Evolutionary conservation across 2,329 filamentous ascomycete species (phyloP), one percentile per base, ranked within the genome.

Genomic region (Colletotrichum sp.): DNA sequence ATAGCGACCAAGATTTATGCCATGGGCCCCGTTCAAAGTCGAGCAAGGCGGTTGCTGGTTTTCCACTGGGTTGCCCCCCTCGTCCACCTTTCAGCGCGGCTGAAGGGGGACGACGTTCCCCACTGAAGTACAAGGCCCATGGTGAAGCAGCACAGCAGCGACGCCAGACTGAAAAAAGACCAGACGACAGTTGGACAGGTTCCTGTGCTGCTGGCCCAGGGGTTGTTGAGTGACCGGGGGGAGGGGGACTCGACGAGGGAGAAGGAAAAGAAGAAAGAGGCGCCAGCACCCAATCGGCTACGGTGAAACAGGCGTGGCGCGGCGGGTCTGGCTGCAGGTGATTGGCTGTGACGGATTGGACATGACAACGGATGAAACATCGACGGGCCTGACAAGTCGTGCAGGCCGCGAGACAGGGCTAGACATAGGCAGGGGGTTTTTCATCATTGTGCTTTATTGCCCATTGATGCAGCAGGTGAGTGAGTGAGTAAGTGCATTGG

Each of bases 321-420:
- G 24, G 71, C 59, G 71, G 71, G 52, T 26, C 52, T 55, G 21
- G 24, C 10, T 26, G 24, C 26, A 9, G 34, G 15, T 55, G 7
- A 75, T 76, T 76, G 75, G 75, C 12, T 15, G 34, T 21, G 15
- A 28, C n/a, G 30, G 49, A 28, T 36, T 57, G 28, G 21, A 49
- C 62, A 60, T 52, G 60, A 67, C 32, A 67, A 70, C 39, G 66
- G 75, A 71, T 76, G 71, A 76, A 76, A 76, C 75, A 71, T 69
- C 71, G 57, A 64, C 59, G 59, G 28, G 52, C 59, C 69, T 65
- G 73, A 76, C 73, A 69, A 76, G 63, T 76, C 44, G 69, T 72
- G 69, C 72, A 69, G 67, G 72, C 72, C 69, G 36, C 70, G 64
- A 73, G 73, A 32, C 21, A 52, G 39, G 36, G 21, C 36, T 24